These are phyloP conservation scores for Sclerotinia subarctica DNA, from an alignment of 2,329 filamentous ascomycete genomes.

Conservation along the genomic window DNA sequence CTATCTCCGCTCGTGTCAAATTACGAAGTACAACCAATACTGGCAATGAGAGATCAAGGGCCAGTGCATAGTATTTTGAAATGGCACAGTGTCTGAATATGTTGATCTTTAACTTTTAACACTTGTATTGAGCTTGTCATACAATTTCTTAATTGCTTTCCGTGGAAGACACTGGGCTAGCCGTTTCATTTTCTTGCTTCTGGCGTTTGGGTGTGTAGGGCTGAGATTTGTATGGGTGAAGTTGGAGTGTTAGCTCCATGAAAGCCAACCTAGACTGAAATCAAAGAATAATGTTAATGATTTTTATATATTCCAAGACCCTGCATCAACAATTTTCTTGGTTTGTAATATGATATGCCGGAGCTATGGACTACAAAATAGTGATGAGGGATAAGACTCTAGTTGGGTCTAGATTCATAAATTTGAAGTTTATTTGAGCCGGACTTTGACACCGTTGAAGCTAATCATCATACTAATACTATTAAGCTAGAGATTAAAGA, in stretches of 20 bases:
- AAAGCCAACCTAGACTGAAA: slow-evolving; percentile 1
- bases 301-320: background rate
- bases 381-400: too few species aligned
- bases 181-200: background rate
- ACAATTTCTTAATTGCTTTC: slow-evolving; percentile 14
- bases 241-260: slow-evolving; percentile 1
- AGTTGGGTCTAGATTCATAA: too few species aligned
- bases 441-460: too few species aligned
- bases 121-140: slow-evolving; percentile 10
- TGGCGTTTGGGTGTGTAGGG: slow-evolving; percentile 13
- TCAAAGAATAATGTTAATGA: slow-evolving; percentile 4
- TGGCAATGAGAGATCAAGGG: slow-evolving; percentile 3
- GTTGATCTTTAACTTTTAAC: background rate
- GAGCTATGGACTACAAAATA: background rate
- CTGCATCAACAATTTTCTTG: background rate
- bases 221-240: background rate
- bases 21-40: slow-evolving; percentile 22
- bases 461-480: too few species aligned
- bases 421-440: background rate
- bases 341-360: background rate
- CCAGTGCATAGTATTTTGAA: slow-evolving; percentile 5
- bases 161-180: background rate
- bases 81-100: slow-evolving; percentile 2
- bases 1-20: slow-evolving; percentile 31
- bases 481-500: background rate